These are phyloP conservation scores for Neocatenulostroma microsporum DNA, from an alignment of 2,329 filamentous ascomycete species.

Conservation along the genomic window DNA sequence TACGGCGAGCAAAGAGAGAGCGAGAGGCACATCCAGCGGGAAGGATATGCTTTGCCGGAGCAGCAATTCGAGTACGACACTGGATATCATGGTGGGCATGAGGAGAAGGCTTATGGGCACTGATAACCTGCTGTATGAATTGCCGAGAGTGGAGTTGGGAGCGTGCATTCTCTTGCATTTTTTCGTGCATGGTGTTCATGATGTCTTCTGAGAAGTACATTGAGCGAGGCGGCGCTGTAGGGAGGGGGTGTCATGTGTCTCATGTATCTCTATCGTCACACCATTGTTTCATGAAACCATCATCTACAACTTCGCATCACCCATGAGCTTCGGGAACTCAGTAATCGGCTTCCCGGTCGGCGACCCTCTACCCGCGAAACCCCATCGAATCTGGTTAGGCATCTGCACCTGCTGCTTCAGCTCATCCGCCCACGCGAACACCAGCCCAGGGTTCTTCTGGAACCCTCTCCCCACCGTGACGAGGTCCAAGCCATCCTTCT, in stretches of 20 bases:
- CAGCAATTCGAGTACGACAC: constrained; percentile 39
- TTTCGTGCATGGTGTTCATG: no score
- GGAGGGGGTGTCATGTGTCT: no score
- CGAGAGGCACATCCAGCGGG: constrained; percentile 12
- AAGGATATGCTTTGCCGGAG: constrained; percentile 36
- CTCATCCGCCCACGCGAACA: constrained; percentile 64
- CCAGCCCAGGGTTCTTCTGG: constrained; percentile 72
- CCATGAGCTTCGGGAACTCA: constrained; percentile 10
- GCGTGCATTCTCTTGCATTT: no score
- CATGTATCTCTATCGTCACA: no score
- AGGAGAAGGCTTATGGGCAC: constrained; percentile 10
- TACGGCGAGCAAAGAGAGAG: constrained; percentile 23
- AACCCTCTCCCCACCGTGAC: constrained; percentile 68
- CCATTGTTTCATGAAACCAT: no score
- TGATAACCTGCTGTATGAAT: no score
- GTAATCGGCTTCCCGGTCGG: constrained; percentile 16
- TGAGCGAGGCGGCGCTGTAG: no score
- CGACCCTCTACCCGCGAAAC: constrained; percentile 42
- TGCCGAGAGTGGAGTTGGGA: no score
- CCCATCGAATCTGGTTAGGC: constrained; percentile 64
- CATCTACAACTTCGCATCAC: constrained; percentile 4
- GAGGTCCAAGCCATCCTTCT: constrained; percentile 52
- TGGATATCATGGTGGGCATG: constrained; percentile 31
- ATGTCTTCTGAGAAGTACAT: no score
- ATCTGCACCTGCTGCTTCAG: constrained; percentile 63